phyloP scores from a whole-genome alignment of 345 rosid genomes.

The Eucalyptus sideroxylon region DNA sequence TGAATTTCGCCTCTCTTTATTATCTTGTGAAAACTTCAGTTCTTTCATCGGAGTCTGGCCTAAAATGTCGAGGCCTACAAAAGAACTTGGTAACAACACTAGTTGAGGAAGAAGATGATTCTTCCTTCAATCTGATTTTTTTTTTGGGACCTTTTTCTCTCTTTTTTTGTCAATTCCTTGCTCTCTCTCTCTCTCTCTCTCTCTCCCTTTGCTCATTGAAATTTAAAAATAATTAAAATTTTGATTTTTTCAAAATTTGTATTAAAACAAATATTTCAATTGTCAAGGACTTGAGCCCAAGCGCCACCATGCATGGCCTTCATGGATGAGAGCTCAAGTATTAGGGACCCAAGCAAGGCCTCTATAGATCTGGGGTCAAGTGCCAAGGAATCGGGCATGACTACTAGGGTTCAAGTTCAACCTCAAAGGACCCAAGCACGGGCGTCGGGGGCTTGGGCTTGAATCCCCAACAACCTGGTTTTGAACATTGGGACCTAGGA shows the following conservation, averaged over 20 bases:
- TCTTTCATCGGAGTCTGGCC: fast-evolving
- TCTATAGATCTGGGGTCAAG: background rate
- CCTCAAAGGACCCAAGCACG: background rate
- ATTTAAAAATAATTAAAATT: no score
- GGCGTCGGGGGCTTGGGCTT: fast-evolving
- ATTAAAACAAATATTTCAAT: background rate
- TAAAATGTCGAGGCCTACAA: fast-evolving
- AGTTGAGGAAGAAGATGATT: no score
- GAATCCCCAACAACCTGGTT: fast-evolving
- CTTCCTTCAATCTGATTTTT: no score
- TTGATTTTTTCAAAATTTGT: no score
- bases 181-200: no score
- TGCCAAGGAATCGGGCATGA: fast-evolving
- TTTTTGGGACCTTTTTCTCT: no score
- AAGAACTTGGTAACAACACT: no score
- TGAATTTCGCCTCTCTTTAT: no score
- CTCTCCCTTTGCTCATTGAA: no score
- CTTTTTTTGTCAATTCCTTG: no score
- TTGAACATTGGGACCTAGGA: background rate
- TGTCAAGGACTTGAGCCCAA: background rate
- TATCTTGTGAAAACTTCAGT: fast-evolving
- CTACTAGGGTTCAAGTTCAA: fast-evolving
- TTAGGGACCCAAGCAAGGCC: background rate
- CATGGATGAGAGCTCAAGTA: background rate
- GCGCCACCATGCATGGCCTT: background rate